These are phyloP conservation scores for Marasmius oreades DNA, from an alignment of 1,284 basidiomycete species.

Conservation along the genomic window DNA sequence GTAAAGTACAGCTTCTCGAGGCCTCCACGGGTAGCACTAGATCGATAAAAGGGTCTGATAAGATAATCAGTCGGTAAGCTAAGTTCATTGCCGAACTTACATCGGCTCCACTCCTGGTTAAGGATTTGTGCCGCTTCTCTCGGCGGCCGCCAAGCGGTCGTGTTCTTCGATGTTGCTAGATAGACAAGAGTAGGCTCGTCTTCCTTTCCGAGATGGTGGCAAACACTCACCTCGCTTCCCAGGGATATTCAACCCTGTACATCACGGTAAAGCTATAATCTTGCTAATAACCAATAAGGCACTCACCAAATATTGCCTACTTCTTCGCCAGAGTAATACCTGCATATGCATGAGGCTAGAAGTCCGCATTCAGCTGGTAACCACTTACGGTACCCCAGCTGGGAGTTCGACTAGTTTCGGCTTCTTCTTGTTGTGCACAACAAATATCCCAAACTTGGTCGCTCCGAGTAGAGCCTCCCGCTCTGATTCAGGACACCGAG, in stretches of 20 bases:
- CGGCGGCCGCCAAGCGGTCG: constrained; percentile 52
- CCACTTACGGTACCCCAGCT: constrained; percentile 56
- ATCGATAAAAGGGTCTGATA: too few relatives aligned
- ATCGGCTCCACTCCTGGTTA: not conserved
- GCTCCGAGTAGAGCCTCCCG: constrained; percentile 58
- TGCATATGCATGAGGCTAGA: constrained; percentile 22
- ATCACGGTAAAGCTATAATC: not conserved
- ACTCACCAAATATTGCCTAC: constrained; percentile 62
- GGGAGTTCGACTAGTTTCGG: constrained; percentile 77
- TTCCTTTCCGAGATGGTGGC: constrained; percentile 3
- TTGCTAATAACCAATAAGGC: constrained; percentile 9
- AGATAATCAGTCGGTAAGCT: too few relatives aligned
- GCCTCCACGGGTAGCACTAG: too few relatives aligned
- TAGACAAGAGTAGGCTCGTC: constrained; percentile 1
- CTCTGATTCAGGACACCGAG: constrained; percentile 61
- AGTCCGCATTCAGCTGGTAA: not conserved
- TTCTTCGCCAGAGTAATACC: constrained; percentile 68
- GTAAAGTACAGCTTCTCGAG: too few relatives aligned
- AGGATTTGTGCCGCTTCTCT: constrained; percentile 14
- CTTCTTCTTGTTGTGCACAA: constrained; percentile 95
- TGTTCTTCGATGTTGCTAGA: constrained; percentile 76
- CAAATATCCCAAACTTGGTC: constrained; percentile 87
- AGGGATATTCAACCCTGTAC: constrained; percentile 78
- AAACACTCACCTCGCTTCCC: constrained; percentile 67
- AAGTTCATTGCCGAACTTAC: too few relatives aligned